phyloP scores from a whole-genome alignment of 2,329 filamentous ascomycete species.

The Verticillium klebahnii region DNA sequence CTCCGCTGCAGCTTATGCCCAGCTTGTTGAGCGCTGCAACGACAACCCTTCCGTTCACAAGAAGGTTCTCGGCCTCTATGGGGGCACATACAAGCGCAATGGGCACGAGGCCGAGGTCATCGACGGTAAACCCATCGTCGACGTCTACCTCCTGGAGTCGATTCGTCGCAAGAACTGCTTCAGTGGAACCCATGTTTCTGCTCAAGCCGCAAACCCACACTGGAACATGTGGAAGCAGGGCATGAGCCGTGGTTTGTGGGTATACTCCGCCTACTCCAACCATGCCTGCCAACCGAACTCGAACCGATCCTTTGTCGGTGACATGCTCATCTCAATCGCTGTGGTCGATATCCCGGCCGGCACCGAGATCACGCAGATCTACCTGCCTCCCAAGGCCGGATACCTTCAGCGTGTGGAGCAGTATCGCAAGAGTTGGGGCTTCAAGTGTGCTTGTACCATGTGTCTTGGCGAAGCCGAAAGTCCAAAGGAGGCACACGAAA shows the following conservation, averaged over 20 bases:
- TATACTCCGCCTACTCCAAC: slow-evolving; percentile 29
- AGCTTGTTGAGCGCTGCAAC: slow-evolving; percentile 30
- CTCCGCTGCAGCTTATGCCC: slow-evolving; percentile 37
- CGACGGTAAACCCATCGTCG: slow-evolving; percentile 29
- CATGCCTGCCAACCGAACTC: slow-evolving; percentile 29
- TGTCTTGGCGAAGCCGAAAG: slow-evolving; percentile 26
- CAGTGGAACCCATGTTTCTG: slow-evolving; percentile 25
- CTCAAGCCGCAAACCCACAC: slow-evolving; percentile 17
- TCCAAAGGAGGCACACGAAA: slow-evolving; percentile 10
- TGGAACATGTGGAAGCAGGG: slow-evolving; percentile 15
- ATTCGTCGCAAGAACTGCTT: slow-evolving; percentile 37
- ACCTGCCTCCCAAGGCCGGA: slow-evolving; percentile 27
- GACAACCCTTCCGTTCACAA: slow-evolving; percentile 31
- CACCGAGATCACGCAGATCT: slow-evolving; percentile 33
- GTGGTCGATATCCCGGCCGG: slow-evolving; percentile 28
- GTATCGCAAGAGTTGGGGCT: slow-evolving; percentile 30
- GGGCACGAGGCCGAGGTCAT: slow-evolving; percentile 25
- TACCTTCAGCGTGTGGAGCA: slow-evolving; percentile 19
- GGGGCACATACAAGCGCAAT: slow-evolving; percentile 24
- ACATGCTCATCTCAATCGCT: slow-evolving; percentile 26
- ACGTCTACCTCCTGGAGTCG: slow-evolving; percentile 33
- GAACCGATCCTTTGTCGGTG: slow-evolving; percentile 28
- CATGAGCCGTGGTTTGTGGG: slow-evolving; percentile 25
- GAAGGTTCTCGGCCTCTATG: slow-evolving; percentile 28
- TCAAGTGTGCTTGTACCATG: slow-evolving; percentile 32